Conservation (phyloP, 306 rosid species). For the Cucumis sativus region Cucumber_9930_V3 NC_026658.2:3701501-3702000, state of each 20-base stretch:
- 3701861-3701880: not conserved
- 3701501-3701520: no score
- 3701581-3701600: no score
- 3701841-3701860: not conserved
- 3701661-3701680: no score
- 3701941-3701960: not conserved
- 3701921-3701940: conserved; percentile 1
- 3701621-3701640: no score
- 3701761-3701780: not conserved
- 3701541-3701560: no score
- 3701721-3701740: no score
- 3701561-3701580: no score
- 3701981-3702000: not conserved
- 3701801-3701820: not conserved
- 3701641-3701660: no score
- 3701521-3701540: no score
- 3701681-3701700: no score
- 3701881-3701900: not conserved
- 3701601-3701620: no score
- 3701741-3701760: not conserved
- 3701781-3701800: not conserved
- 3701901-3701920: not conserved
- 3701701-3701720: no score
- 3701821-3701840: not conserved
- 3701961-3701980: not conserved